Evolutionary conservation across 2,329 filamentous ascomycete species (phyloP), one percentile per base, ranked within the genome.

Genomic region (Monilinia aucupariae): DNA sequence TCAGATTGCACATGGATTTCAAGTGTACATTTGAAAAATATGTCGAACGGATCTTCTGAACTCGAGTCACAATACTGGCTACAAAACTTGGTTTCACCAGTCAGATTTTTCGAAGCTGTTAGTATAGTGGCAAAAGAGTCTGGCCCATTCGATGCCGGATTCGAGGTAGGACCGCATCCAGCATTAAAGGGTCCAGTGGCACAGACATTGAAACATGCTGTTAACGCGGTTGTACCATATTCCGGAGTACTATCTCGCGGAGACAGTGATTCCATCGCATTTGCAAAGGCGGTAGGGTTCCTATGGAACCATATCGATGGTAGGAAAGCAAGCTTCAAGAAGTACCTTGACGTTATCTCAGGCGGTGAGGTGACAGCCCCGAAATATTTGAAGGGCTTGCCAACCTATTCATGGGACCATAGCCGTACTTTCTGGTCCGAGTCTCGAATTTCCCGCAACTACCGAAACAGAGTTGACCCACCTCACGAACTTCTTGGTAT

Each of bases 361-460:
- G 41, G 37, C 1, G 32, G 47, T 2, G 34, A 15, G 17, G 22
- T 59, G 20, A 32, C 64, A 9, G 60, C 61, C 12, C 56, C 41
- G 4, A 55, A 30, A 9, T n/a, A 59, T 22, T 20, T 84, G 3
- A 68, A 73, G 1, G 76, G 81, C 61, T 69, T 84, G 12, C 82
- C 82, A 1, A 73, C 76, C 0, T 84, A 84, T 63, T 75, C 78
- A 1, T 85, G 80, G 80, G 80, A 84, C 30, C 81, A 83, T 62
- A 70, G 72, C n/a, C 78, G 76, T 30, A 71, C 68, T 0, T 82
- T 81, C 68, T 84, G 82, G 81, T 75, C 78, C 62, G 81, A 84
- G 64, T 80, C 80, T 2, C 77, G 80, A 50, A 70, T 80, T 3
- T 79, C 78, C 20, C 68, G 72, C 17, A 74, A 77, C 20, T 77